These are phyloP conservation scores for Phanerodontia chrysosporium DNA, from an alignment of 768 basidiomycete species.

Conservation along the genomic window DNA sequence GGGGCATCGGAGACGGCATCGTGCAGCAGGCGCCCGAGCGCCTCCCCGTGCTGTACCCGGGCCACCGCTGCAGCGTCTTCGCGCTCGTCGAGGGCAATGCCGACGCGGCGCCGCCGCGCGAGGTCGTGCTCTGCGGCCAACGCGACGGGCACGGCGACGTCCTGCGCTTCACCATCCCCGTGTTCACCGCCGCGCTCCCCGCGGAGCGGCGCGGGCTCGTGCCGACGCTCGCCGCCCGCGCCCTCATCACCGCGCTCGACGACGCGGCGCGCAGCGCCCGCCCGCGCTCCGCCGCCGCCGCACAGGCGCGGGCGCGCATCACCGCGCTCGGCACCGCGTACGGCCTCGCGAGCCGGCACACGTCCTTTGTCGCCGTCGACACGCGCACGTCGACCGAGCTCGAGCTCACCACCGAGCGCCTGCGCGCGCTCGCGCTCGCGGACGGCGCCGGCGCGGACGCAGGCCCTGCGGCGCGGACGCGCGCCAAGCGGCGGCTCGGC, in stretches of 20 bases:
- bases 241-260: constrained; percentile 40
- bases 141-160: constrained; percentile 20
- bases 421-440: neutral
- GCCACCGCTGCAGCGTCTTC: constrained; percentile 31
- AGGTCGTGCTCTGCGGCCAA: constrained; percentile 26
- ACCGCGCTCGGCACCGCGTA: constrained; percentile 47
- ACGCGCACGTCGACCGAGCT: neutral
- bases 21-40: constrained; percentile 31
- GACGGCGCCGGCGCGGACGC: no score
- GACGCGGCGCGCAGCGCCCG: neutral
- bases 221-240: constrained; percentile 51
- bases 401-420: neutral
- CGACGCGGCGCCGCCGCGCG: constrained; percentile 19
- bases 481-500: neutral
- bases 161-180: constrained; percentile 16
- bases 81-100: constrained; percentile 26
- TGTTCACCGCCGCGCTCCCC: constrained; percentile 22
- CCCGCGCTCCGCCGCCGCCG: no score
- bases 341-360: constrained; percentile 46
- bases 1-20: constrained; percentile 24
- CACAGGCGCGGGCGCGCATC: constrained; percentile 37
- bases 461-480: neutral
- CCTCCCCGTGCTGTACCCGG: constrained; percentile 30
- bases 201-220: constrained; percentile 26
- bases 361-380: constrained; percentile 50